Evolutionary conservation across 2,329 filamentous ascomycete genomes (phyloP).

Genomic region (Parasarocladium wereldwijsianum): DNA sequence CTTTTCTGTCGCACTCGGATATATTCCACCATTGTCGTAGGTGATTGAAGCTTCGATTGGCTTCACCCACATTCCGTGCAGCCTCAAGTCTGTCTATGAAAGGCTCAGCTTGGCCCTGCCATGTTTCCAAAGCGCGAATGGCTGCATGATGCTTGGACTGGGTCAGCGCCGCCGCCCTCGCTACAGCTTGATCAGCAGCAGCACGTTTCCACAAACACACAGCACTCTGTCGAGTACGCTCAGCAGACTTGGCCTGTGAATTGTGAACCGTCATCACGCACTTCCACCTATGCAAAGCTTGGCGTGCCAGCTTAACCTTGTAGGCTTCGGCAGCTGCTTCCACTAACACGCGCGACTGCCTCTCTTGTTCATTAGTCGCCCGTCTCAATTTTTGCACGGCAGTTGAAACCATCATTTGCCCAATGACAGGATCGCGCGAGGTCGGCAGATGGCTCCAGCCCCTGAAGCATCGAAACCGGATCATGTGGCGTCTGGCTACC

Average conservation of each 20-base stretch:
- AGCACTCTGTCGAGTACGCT: constrained; percentile 8
- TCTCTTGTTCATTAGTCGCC: constrained; percentile 12
- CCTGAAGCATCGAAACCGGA: constrained; percentile 36
- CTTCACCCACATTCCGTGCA: constrained; percentile 7
- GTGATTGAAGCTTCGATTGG: constrained; percentile 10
- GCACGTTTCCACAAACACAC: constrained; percentile 11
- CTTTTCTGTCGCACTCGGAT: constrained; percentile 12
- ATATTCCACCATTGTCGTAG: constrained; percentile 18
- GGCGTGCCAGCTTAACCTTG: constrained; percentile 9
- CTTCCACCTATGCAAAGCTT: constrained; percentile 14
- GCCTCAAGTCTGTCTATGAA: constrained; percentile 4
- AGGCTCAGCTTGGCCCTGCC: constrained; percentile 9
- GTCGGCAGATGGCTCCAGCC: constrained; percentile 20
- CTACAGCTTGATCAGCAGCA: constrained; percentile 6
- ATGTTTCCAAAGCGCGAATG: constrained; percentile 3
- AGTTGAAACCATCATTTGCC: constrained; percentile 15
- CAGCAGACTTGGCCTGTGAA: constrained; percentile 9
- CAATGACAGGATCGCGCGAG: constrained; percentile 13
- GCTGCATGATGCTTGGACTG: constrained; percentile 1
- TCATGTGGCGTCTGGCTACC: constrained; percentile 53
- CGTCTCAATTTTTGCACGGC: constrained; percentile 20
- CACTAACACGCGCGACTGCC: constrained; percentile 13
- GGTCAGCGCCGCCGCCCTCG: constrained; percentile 1
- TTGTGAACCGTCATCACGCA: constrained; percentile 11
- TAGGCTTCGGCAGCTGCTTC: constrained; percentile 10